Evolutionary conservation across 805 yeast species (phyloP).

Genomic region (Torulaspora quercuum): DNA sequence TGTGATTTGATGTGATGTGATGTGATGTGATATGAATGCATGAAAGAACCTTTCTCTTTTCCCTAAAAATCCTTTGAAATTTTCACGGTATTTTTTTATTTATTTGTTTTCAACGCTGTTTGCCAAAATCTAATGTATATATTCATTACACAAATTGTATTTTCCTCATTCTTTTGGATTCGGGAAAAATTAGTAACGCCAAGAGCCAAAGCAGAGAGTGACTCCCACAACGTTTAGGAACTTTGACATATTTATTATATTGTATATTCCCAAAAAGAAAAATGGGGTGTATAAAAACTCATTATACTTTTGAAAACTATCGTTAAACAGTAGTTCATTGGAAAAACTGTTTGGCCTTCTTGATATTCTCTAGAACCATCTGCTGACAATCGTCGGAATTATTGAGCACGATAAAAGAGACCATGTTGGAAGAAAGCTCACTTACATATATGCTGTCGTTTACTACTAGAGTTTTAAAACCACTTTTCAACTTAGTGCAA

Average conservation of each 20-base stretch:
- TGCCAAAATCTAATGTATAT: conserved; percentile 12
- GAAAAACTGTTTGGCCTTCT: conserved; percentile 54
- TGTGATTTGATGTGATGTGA: no score
- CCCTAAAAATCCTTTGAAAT: background rate
- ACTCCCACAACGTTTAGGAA: conserved; percentile 2
- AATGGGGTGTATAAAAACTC: conserved; percentile 1
- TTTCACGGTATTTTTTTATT: no score
- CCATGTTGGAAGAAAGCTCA: conserved; percentile 56
- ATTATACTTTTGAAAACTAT: background rate
- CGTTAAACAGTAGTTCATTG: conserved; percentile 25
- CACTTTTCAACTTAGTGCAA: conserved; percentile 80
- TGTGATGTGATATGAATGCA: conserved; percentile 2
- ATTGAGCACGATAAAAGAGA: conserved; percentile 57
- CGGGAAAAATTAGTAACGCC: no score
- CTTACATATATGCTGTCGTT: conserved; percentile 55
- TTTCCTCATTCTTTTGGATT: no score
- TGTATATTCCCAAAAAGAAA: conserved; percentile 1
- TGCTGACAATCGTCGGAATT: conserved; percentile 36
- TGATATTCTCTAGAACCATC: conserved; percentile 54
- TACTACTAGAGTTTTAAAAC: conserved; percentile 70
- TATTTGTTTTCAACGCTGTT: conserved; percentile 6
- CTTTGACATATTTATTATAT: conserved; percentile 4
- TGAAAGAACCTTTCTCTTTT: background rate
- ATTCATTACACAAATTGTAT: conserved; percentile 12
- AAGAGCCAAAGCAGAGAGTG: no score